A percentile compares a stretch with the other conserved stretches of the same genome.
Conservation (phyloP, 495 filamentous ascomycete genomes). For the Tuber brumale region DNA sequence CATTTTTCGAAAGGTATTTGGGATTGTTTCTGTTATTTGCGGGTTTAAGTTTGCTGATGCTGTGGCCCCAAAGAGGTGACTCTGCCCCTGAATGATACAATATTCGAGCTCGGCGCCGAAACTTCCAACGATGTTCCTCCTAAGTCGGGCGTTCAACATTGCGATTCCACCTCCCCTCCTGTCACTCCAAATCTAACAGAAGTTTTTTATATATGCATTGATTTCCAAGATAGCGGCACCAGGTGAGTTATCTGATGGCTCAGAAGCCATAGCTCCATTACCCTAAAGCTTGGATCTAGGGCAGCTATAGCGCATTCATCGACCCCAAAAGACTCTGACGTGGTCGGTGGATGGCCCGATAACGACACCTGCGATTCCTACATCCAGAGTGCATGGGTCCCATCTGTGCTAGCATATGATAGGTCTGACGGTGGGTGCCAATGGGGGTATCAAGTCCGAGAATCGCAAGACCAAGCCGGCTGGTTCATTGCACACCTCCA, state of each 20-base stretch:
- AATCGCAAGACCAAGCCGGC: not conserved
- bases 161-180: not conserved
- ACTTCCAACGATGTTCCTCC: not conserved
- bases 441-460: not conserved
- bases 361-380: not conserved
- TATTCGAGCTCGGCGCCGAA: not conserved
- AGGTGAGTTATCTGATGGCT: not conserved
- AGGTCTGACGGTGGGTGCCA: not conserved
- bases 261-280: not conserved
- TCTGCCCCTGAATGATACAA: not conserved
- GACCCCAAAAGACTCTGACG: not conserved
- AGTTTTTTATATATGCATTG: not conserved
- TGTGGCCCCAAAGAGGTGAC: not conserved
- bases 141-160: not conserved
- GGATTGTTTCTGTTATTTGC: not conserved
- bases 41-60: not conserved
- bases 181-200: not conserved
- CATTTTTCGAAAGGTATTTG: not conserved
- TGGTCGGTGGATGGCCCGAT: not conserved
- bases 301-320: not conserved
- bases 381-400: not conserved
- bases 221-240: not conserved
- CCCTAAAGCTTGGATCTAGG: not conserved
- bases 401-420: not conserved
- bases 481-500: not conserved